Percentiles rank a stretch among this genome's conserved stretches.
Evolutionary conservation across 2,329 filamentous ascomycete species (phyloP).

Genomic region (Monilinia fructicola): DNA sequence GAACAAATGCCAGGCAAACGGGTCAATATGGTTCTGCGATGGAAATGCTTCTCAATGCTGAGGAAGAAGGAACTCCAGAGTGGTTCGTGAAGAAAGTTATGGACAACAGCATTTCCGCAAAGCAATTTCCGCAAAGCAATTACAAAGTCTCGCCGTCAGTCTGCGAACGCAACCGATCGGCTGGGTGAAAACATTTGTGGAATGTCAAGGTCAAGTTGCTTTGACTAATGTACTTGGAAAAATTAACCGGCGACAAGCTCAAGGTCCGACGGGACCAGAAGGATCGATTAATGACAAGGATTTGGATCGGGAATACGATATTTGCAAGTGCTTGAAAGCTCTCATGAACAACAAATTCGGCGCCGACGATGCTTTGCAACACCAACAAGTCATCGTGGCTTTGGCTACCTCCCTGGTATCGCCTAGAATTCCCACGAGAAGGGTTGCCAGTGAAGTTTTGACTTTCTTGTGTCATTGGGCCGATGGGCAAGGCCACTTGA

Average conservation of each 20-base stretch:
- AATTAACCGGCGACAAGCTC: slow-evolving; percentile 86
- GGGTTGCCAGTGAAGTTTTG: slow-evolving; percentile 91
- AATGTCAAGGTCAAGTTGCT: slow-evolving; percentile 95
- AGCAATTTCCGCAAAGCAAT: slow-evolving; percentile 89
- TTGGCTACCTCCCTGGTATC: slow-evolving; percentile 85
- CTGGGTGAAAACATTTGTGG: slow-evolving; percentile 95
- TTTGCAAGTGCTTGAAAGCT: slow-evolving; percentile 95
- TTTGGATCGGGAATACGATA: slow-evolving; percentile 81
- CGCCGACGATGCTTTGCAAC: slow-evolving; percentile 87
- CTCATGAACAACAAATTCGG: slow-evolving; percentile 99
- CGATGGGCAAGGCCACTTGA: slow-evolving; percentile 82
- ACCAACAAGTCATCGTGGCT: slow-evolving; percentile 87
- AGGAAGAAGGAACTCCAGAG: slow-evolving; percentile 94
- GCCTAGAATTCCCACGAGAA: slow-evolving; percentile 84
- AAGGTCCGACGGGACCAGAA: slow-evolving; percentile 54
- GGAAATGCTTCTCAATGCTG: slow-evolving; percentile 73
- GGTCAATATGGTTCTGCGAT: slow-evolving; percentile 67
- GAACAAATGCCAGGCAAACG: slow-evolving; percentile 69
- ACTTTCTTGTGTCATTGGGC: slow-evolving; percentile 97
- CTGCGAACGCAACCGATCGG: slow-evolving; percentile 93
- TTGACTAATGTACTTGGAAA: slow-evolving; percentile 91
- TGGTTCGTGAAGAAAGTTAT: slow-evolving; percentile 98
- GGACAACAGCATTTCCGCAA: slow-evolving; percentile 90
- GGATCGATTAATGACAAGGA: slow-evolving; percentile 62
- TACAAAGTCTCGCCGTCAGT: slow-evolving; percentile 92